Evolutionary conservation across 176 grass and related monocot genomes (phyloP), one percentile per base, ranked within the genome.

Genomic region (Carex pumila): DNA sequence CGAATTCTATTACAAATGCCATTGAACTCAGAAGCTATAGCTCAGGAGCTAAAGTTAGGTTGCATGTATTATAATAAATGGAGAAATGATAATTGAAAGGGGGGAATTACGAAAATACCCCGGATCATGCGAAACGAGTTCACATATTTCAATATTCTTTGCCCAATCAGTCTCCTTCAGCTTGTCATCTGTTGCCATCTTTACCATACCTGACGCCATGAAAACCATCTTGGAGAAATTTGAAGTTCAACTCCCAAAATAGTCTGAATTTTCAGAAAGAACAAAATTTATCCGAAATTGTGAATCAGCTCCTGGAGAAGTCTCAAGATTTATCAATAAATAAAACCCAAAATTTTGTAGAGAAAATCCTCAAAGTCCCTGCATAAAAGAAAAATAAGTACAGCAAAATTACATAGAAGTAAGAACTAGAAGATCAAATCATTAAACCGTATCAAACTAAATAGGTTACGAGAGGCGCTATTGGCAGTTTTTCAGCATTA

Each of bases 131-230:
- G 88, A 86, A 74, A 95, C 90, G 72, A 99, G 96, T 86, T 99
- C 96, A 50, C 96, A 99, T 69, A 99, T 99, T 93, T 99, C 93
- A 61, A 99, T 99, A 78, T 94, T 99, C 84, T 91, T 99, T 3
- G 77, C 87, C 96, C 96, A 99, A 68, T 99, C 96, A 81, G 87
- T 94, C 83, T 95, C 96, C 75, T 95, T 95, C 68, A 99, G 87
- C 84, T 91, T 99, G 65, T 99, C 93, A 58, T 84, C 90, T 64
- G 96, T 94, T 69, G 93, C 96, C 81, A 85, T 87, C 85, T 95
- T 99, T 58, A 99, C 93, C 93, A 99, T 89, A 82, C 90, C 91
- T 29, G 90, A 81, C 25, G 96, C 87, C 93, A 99, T 95, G 34
- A 66, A 19, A 59, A 7, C 73, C 22, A 78, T 52, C 73, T 78